These are phyloP conservation scores for Solanum piurae DNA, from an alignment of 257 asterid genomes.

Conservation along the genomic window DNA sequence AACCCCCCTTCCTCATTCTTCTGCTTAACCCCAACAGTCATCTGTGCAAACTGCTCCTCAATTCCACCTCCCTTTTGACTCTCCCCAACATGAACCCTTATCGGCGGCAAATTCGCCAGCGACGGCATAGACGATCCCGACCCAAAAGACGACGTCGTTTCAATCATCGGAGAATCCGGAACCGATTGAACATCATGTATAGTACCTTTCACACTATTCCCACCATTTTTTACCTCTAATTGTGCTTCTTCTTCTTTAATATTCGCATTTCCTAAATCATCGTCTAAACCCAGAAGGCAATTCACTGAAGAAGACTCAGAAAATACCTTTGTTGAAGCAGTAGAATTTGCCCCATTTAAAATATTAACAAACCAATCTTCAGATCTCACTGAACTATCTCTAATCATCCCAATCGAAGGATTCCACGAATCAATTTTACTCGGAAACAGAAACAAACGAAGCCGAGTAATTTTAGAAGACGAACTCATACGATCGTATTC, in stretches of 20 bases:
- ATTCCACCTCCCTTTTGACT: conserved; percentile 51
- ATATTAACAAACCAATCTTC: conserved; percentile 87
- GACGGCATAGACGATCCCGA: conserved; percentile 75
- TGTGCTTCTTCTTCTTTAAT: conserved; percentile 25
- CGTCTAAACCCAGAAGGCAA: conserved; percentile 63
- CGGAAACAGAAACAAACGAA: conserved; percentile 42
- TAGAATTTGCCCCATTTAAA: conserved; percentile 48
- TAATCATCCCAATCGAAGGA: conserved; percentile 14
- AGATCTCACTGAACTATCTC: conserved; percentile 43
- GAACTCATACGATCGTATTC: conserved; percentile 66
- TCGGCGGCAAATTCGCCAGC: conserved; percentile 62
- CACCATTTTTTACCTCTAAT: conserved; percentile 16
- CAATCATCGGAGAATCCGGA: conserved; percentile 81
- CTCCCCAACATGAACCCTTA: conserved; percentile 69
- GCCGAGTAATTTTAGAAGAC: conserved; percentile 31
- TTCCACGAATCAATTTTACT: background rate
- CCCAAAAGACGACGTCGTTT: conserved; percentile 74
- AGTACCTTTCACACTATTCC: conserved; percentile 18
- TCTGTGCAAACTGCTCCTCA: conserved; percentile 74
- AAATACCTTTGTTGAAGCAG: conserved; percentile 21
- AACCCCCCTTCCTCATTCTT: conserved; percentile 48
- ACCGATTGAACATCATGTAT: conserved; percentile 59
- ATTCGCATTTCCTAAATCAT: conserved; percentile 14
- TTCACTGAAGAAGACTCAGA: conserved; percentile 76
- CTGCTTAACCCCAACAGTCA: conserved; percentile 26